Conservation (phyloP, 371 early-diverging fungal genomes). For the Mucor saturninus region DNA sequence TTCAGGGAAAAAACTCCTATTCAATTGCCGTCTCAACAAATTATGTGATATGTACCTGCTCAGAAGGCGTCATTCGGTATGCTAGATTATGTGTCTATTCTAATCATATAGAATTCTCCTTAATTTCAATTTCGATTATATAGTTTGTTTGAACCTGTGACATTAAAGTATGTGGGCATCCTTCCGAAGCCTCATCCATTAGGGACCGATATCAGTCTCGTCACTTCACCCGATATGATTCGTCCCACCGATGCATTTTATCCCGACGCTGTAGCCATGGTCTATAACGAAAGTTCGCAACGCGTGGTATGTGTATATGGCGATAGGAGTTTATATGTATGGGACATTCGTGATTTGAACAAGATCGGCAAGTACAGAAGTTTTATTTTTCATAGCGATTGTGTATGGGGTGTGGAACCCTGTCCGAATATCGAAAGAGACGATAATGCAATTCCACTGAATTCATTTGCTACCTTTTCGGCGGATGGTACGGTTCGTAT, state of each 20-base stretch:
- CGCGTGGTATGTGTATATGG: conserved; percentile 67
- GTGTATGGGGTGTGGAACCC: conserved; percentile 84
- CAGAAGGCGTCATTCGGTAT: conserved; percentile 74
- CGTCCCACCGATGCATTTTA: conserved; percentile 42
- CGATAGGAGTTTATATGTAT: conserved; percentile 77
- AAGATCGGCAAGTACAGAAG: conserved; percentile 70
- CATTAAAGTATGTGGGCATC: conserved; percentile 72
- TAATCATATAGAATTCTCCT: not conserved
- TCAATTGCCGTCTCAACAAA: conserved; percentile 67
- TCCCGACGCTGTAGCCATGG: conserved; percentile 67
- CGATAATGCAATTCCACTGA: conserved; percentile 51
- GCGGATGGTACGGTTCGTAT: conserved; percentile 83
- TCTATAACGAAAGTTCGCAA: conserved; percentile 47
- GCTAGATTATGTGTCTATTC: not conserved
- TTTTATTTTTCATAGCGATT: conserved; percentile 77
- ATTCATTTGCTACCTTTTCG: conserved; percentile 79
- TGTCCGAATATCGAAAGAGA: conserved; percentile 28
- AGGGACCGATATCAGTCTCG: conserved; percentile 61
- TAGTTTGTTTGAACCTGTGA: conserved; percentile 74
- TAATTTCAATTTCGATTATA: not conserved
- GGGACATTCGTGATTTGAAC: conserved; percentile 73
- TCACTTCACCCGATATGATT: conserved; percentile 43
- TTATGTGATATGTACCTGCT: conserved; percentile 76
- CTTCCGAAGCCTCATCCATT: conserved; percentile 78
- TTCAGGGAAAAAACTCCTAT: conserved; percentile 69